Evolutionary conservation across 2,329 filamentous ascomycete species (phyloP).

Genomic region (Botryotinia narcissicola): DNA sequence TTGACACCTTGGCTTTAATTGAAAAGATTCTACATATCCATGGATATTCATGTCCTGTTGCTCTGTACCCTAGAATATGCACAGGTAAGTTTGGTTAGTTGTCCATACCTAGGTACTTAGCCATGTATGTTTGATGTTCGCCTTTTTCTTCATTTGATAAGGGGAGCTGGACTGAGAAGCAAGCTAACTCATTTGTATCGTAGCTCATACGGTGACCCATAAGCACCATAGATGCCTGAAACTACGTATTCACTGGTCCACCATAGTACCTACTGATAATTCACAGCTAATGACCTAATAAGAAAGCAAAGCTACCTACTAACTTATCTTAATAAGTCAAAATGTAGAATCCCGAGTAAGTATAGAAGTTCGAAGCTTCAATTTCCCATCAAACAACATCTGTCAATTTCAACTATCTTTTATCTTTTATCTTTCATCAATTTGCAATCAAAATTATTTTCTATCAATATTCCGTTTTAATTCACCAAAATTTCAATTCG

Average conservation of each 20-base stretch:
- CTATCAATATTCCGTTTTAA: neutral
- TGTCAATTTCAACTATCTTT: neutral
- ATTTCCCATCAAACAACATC: neutral
- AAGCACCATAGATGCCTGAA: neutral
- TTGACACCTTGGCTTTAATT: neutral
- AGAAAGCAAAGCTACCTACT: neutral
- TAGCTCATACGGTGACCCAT: neutral
- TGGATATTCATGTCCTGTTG: neutral
- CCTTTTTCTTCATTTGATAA: neutral
- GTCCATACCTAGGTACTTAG: no score
- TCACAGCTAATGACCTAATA: neutral
- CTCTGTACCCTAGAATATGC: neutral
- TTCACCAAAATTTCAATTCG: no score
- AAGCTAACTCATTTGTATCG: neutral
- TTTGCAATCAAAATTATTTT: neutral
- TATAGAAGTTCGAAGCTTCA: slow-evolving; percentile 16
- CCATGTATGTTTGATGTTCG: neutral
- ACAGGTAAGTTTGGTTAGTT: no score
- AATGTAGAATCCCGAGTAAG: neutral
- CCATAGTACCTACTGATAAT: neutral
- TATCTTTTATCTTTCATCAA: neutral
- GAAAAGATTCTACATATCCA: neutral
- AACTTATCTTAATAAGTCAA: neutral
- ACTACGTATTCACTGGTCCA: neutral
- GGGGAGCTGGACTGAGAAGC: neutral